These are phyloP conservation scores for Phaffia rhodozyma DNA, from an alignment of 1,284 basidiomycete species.

Conservation along the genomic window DNA sequence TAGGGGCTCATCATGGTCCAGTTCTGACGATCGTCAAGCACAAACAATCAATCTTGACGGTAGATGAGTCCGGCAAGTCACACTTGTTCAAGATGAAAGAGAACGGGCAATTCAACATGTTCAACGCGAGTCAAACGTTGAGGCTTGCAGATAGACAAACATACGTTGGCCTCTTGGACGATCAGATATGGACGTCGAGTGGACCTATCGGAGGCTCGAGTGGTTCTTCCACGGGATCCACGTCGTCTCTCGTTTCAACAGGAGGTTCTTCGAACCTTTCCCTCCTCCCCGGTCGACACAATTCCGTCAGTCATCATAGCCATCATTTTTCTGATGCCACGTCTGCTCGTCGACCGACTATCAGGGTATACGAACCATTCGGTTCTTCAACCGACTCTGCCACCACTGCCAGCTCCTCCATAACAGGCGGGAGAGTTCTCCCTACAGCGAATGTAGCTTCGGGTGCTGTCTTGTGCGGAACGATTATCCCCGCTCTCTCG, in stretches of 20 bases:
- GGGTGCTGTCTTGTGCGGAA: constrained; percentile 69
- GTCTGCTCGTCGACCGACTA: constrained; percentile 49
- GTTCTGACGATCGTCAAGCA: constrained; percentile 61
- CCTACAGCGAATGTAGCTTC: constrained; percentile 46
- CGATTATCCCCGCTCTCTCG: constrained; percentile 58
- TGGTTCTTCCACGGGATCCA: constrained; percentile 20
- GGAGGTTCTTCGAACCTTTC: not conserved
- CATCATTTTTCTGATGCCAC: constrained; percentile 22
- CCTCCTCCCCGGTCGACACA: not conserved
- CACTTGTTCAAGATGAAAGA: constrained; percentile 28
- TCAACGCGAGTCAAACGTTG: constrained; percentile 47
- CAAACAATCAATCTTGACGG: constrained; percentile 53
- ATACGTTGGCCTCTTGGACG: constrained; percentile 59
- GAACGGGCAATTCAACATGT: constrained; percentile 19
- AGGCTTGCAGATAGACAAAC: constrained; percentile 68
- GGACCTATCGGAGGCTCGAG: constrained; percentile 33
- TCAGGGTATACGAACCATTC: constrained; percentile 65
- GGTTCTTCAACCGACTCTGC: constrained; percentile 34
- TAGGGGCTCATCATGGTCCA: constrained; percentile 50
- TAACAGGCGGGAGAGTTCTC: constrained; percentile 26
- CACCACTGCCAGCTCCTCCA: constrained; percentile 31
- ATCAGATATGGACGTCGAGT: constrained; percentile 61
- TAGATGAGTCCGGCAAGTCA: constrained; percentile 72
- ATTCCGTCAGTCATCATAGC: not conserved
- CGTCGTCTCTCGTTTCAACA: constrained; percentile 18